A percentile compares a stretch with the other conserved stretches of the same genome.
Conservation (phyloP, 805 yeast genomes). For the Hanseniaspora nectarophila region DNA sequence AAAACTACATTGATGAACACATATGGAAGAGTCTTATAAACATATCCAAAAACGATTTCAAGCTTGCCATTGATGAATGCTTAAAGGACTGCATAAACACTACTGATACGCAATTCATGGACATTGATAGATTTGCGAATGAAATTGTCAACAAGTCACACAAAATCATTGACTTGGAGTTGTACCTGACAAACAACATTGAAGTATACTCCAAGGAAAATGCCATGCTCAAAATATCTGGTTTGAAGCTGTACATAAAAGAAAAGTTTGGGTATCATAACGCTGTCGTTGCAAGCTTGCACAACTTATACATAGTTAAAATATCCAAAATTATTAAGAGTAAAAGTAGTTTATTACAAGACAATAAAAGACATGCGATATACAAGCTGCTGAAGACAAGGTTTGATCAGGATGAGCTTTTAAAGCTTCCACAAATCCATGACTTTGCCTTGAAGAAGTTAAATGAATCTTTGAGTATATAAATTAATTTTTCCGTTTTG, state of each 20-base stretch:
- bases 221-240: not conserved
- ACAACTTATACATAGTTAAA: conserved; percentile 1
- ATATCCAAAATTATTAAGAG: not conserved
- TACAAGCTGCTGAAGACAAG: not conserved
- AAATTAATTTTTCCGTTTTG: conserved; percentile 7
- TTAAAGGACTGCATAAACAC: conserved; percentile 1
- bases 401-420: not conserved
- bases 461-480: not conserved
- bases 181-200: not conserved
- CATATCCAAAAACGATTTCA: conserved; percentile 1
- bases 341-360: not conserved
- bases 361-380: not conserved
- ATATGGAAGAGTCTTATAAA: not conserved
- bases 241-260: not conserved
- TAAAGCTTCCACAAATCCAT: not conserved
- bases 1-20: not conserved
- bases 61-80: not conserved
- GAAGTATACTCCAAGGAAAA: not conserved
- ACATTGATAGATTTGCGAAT: not conserved
- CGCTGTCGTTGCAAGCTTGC: not conserved
- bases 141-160: not conserved
- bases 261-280: not conserved
- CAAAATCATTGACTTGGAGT: not conserved
- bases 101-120: not conserved
- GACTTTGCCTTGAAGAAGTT: not conserved